phyloP scores from a whole-genome alignment of 1,284 basidiomycete species.

The Trichosporon coremiiforme region DNA sequence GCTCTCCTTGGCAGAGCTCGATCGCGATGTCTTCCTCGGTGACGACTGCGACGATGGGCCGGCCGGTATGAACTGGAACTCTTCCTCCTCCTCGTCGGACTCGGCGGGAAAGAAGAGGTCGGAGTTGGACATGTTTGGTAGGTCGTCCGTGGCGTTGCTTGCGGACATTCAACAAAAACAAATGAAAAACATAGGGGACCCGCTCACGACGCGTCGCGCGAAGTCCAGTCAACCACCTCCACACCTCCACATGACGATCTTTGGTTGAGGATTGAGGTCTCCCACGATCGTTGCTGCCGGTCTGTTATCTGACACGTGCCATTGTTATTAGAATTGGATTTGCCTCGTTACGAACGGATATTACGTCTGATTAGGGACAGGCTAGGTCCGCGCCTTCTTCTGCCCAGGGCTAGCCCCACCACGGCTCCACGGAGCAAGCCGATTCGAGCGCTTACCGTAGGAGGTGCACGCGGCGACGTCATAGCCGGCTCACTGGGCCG shows the following conservation, averaged over 20 bases:
- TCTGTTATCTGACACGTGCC: no score
- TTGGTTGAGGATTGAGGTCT: not conserved
- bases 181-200: slow-evolving; percentile 14
- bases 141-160: not conserved
- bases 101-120: slow-evolving; percentile 36
- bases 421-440: not conserved
- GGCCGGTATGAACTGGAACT: not conserved
- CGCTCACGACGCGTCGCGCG: slow-evolving; percentile 22
- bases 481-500: not conserved
- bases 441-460: not conserved
- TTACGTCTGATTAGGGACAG: not conserved
- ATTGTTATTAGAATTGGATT: not conserved
- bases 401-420: not conserved
- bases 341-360: not conserved
- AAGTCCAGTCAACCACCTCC: slow-evolving; percentile 23
- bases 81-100: slow-evolving; percentile 30
- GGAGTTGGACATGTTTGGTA: slow-evolving; percentile 19
- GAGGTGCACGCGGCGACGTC: not conserved
- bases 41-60: not conserved
- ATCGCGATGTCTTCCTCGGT: not conserved
- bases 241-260: slow-evolving; percentile 18
- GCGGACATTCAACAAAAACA: slow-evolving; percentile 7
- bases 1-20: slow-evolving; percentile 20
- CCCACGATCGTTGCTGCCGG: not conserved
- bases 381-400: not conserved